phyloP scores from a whole-genome alignment of 1,284 basidiomycete species.

The Singerocomus inundabilis region DNA sequence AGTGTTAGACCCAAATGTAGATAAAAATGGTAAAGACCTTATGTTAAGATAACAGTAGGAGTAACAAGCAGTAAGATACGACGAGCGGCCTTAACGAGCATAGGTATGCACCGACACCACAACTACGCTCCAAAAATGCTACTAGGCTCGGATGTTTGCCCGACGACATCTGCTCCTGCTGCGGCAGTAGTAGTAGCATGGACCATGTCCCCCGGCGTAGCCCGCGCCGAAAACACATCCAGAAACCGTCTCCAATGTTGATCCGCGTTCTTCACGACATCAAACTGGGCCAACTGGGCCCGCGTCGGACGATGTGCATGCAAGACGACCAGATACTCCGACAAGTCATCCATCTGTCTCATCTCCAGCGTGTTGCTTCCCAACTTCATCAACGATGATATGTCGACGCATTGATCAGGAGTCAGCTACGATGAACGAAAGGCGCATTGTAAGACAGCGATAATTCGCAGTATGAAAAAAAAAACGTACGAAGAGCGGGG shows the following conservation, averaged over 20 bases:
- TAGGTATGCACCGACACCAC: not conserved
- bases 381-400: conserved; percentile 22
- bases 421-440: conserved; percentile 20
- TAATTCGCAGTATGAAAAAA: not conserved
- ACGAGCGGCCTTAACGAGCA: no score
- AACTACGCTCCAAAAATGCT: not conserved
- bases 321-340: conserved; percentile 28
- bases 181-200: not conserved
- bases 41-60: no score
- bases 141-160: conserved; percentile 3
- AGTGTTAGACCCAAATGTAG: no score
- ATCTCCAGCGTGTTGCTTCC: conserved; percentile 27
- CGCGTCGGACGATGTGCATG: conserved; percentile 32
- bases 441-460: not conserved
- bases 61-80: no score
- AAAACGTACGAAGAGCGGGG: conserved; percentile 30
- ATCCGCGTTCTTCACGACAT: conserved; percentile 10
- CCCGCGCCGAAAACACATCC: conserved; percentile 13
- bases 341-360: conserved; percentile 28
- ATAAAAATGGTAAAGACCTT: no score
- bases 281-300: conserved; percentile 24
- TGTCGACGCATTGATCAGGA: conserved; percentile 29
- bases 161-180: not conserved
- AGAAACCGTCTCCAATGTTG: conserved; percentile 23
- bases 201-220: not conserved